phyloP scores from a whole-genome alignment of 306 rosid species.

The Acacia crassicarpa region DNA sequence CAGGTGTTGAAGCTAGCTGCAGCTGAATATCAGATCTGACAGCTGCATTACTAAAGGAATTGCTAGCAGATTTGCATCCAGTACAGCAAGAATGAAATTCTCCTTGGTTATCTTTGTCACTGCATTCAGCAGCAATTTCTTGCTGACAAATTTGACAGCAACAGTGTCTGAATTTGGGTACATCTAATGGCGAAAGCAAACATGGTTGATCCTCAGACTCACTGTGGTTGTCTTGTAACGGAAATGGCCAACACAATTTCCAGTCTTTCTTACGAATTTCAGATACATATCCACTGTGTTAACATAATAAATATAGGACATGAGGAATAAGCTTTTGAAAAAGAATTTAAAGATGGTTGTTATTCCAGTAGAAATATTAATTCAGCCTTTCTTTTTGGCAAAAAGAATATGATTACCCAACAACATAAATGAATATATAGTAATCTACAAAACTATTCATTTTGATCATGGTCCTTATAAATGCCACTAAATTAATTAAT shows the following conservation, averaged over 20 bases:
- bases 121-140: slow-evolving; percentile 36
- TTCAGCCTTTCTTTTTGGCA: background rate
- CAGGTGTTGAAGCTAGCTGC: slow-evolving; percentile 34
- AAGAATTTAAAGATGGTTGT: background rate
- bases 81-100: slow-evolving; percentile 10
- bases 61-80: slow-evolving; percentile 24
- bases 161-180: slow-evolving; percentile 56
- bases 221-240: slow-evolving; percentile 31
- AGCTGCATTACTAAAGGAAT: background rate
- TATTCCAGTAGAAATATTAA: background rate
- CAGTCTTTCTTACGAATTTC: slow-evolving; percentile 55
- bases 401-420: background rate
- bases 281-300: slow-evolving; percentile 69
- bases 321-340: slow-evolving; percentile 10
- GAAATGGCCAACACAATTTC: slow-evolving; percentile 64
- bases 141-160: slow-evolving; percentile 48
- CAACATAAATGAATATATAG: background rate
- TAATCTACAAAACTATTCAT: background rate
- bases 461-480: background rate
- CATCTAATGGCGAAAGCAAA: slow-evolving; percentile 48
- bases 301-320: background rate
- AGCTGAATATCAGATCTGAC: slow-evolving; percentile 33
- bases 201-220: slow-evolving; percentile 38
- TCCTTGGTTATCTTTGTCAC: slow-evolving; percentile 19
- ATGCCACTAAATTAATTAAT: background rate